Evolutionary conservation across 2,329 filamentous ascomycete species (phyloP), one percentile per base, ranked within the genome.

Genomic region (Diatrype stigma): DNA sequence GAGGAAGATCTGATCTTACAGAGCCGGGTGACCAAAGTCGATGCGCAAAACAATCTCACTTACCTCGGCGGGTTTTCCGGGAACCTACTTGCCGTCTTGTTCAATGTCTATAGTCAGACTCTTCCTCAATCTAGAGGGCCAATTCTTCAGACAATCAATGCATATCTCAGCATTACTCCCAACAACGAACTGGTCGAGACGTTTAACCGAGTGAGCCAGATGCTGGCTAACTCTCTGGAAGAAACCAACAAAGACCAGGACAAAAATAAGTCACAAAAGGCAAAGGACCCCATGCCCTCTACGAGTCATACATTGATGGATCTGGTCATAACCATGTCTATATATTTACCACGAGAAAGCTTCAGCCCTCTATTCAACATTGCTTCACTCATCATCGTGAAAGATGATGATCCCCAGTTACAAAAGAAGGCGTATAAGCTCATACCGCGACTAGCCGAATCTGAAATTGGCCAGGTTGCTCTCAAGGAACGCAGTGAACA

Each of bases 341-440:
- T 93, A 16, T 96, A 99, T 65, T 81, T 99, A 7, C 92, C 94
- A 2, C 80, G 91, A 37, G 85, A 92, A 49, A 95, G 90, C 70
- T 96, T 96, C 59, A 78, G 81, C 17, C 80, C 86, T 5, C 81
- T 99, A 2, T 97, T 99, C 72, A 86, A 86, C 60, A 92, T 97
- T 65, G 89, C 93, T 1, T 79, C 89, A 0, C 80, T 90, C 23
- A 87, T 96, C 51, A 86, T 97, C 59, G 85, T 87, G 67, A 89
- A 86, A 64, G 79, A 87, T 50, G 81, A 89, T 35, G 93, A 97
- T 65, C 88, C 93, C 10, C 93, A 97, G 68, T 76, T 99, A 34
- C 93, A 97, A 70, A 99, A 99, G 82, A 99, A 99, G 73, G 93
- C 94, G 0, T 99, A 99, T 77, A 97, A 97, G 75, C 81, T 99